These are phyloP conservation scores for Phytophthora litchii DNA, from an alignment of 352 stramenopile species.

Conservation along the genomic window DNA sequence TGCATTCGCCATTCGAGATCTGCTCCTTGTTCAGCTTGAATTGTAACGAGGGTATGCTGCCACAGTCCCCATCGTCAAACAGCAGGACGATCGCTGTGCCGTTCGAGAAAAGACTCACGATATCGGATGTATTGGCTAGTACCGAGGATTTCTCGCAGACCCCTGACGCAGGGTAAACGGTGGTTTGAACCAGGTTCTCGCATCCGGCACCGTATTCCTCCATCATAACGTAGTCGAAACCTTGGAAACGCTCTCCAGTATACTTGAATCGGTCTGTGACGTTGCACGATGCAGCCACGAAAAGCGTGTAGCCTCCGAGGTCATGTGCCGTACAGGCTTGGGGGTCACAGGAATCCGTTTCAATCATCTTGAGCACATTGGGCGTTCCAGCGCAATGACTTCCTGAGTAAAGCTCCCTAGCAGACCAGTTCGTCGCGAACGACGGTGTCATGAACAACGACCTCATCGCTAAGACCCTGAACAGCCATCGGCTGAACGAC, in stretches of 20 bases:
- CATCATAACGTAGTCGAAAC: constrained; percentile 40
- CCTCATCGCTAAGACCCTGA: constrained; percentile 8
- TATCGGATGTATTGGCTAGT: constrained; percentile 24
- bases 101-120: constrained; percentile 36
- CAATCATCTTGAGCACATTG: constrained; percentile 31
- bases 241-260: constrained; percentile 26
- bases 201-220: constrained; percentile 33
- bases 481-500: constrained; percentile 20
- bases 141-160: constrained; percentile 37
- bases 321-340: constrained; percentile 28
- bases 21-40: constrained; percentile 19
- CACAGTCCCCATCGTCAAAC: constrained; percentile 31
- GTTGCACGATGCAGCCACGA: constrained; percentile 30
- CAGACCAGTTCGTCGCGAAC: constrained; percentile 26
- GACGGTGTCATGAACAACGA: constrained; percentile 14
- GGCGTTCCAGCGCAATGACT: constrained; percentile 39
- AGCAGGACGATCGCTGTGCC: constrained; percentile 20
- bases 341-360: constrained; percentile 18
- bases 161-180: constrained; percentile 33
- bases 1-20: constrained; percentile 24
- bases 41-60: constrained; percentile 10
- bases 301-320: constrained; percentile 31
- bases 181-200: constrained; percentile 28
- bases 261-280: constrained; percentile 38
- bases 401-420: constrained; percentile 33